phyloP scores from a whole-genome alignment of 139 green algal species.

The Auxenochlorella protothecoides region DNA sequence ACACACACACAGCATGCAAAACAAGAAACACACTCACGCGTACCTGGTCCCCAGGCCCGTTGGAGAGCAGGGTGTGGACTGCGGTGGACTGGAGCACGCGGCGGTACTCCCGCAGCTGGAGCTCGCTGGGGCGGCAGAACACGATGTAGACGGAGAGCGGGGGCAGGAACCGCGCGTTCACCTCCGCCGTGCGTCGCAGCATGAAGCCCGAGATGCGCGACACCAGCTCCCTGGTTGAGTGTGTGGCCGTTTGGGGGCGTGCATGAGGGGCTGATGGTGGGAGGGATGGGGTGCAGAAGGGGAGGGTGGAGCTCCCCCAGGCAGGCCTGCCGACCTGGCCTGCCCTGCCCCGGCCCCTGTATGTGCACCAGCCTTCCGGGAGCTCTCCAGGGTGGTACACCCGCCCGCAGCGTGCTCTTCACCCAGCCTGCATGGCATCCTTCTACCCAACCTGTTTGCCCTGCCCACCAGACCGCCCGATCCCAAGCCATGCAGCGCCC shows the following conservation, averaged over 20 bases:
- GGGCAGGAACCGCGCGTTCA: slow-evolving; percentile 66
- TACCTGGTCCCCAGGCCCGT: slow-evolving; percentile 18
- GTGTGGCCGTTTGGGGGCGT: too few species aligned
- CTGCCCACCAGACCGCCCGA: too few species aligned
- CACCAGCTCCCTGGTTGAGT: slow-evolving; percentile 40
- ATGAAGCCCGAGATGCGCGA: slow-evolving; percentile 44
- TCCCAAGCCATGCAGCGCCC: too few species aligned
- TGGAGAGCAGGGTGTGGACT: slow-evolving; percentile 20
- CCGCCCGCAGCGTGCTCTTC: too few species aligned
- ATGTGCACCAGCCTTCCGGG: too few species aligned
- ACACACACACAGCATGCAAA: too few species aligned
- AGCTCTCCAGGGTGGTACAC: too few species aligned
- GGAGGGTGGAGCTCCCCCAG: neutral
- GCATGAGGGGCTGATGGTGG: too few species aligned
- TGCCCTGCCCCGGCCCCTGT: too few species aligned
- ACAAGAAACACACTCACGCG: neutral
- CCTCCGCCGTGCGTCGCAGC: slow-evolving; percentile 55
- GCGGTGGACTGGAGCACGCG: slow-evolving; percentile 28
- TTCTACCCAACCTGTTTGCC: too few species aligned
- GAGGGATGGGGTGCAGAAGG: neutral
- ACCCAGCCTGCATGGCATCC: too few species aligned
- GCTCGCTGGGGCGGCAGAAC: slow-evolving; percentile 49
- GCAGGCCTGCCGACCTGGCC: too few species aligned
- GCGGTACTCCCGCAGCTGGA: slow-evolving; percentile 50
- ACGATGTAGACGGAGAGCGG: slow-evolving; percentile 49